These are phyloP conservation scores for Umbelopsis sp. DNA, from an alignment of 192 early-diverging fungal species.

Conservation along the genomic window DNA sequence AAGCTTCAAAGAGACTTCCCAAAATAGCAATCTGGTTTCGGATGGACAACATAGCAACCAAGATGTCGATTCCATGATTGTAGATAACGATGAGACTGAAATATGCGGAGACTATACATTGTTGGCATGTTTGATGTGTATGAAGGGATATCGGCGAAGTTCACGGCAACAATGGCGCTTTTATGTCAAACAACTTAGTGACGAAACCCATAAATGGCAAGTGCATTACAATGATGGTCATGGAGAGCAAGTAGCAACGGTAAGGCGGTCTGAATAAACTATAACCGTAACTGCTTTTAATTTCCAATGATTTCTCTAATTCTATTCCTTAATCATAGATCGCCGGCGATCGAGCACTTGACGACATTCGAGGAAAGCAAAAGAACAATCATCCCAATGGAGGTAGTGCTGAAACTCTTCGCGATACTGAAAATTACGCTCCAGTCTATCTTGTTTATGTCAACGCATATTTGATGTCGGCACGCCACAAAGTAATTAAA, in stretches of 20 bases:
- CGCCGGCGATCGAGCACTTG: constrained; percentile 17
- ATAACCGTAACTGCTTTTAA: neutral
- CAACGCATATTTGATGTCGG: neutral
- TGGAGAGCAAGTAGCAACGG: neutral
- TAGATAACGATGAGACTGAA: neutral
- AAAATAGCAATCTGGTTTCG: no score
- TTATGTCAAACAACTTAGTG: constrained; percentile 3
- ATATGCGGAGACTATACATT: constrained; percentile 5
- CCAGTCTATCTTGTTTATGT: constrained; percentile 12
- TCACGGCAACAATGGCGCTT: constrained; percentile 11
- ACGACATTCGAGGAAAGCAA: neutral
- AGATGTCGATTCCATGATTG: neutral
- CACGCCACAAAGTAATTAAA: neutral
- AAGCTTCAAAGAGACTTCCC: no score
- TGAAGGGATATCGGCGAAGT: neutral
- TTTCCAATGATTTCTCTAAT: no score
- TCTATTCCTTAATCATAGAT: neutral
- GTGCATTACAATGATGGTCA: constrained; percentile 10
- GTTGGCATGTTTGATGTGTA: neutral
- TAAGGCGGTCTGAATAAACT: neutral
- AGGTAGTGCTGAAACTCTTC: neutral
- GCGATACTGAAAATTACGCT: neutral
- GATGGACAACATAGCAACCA: neutral
- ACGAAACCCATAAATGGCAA: neutral
- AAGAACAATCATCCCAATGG: neutral